Percentiles rank a stretch among this genome's conserved stretches.
phyloP scores from a whole-genome alignment of 306 rosid genomes.

The Abrus precatorius region DNA sequence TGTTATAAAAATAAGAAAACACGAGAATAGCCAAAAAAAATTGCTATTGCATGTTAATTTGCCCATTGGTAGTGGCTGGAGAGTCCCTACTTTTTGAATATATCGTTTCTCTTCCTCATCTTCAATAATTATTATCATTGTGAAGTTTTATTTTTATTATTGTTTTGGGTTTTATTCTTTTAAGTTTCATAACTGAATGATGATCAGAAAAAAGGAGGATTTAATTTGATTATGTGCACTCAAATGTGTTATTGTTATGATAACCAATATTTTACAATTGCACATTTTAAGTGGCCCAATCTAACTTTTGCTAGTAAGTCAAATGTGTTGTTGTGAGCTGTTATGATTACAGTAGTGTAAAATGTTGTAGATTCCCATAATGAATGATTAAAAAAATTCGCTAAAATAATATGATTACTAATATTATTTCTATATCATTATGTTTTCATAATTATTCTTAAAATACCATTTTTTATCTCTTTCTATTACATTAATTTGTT shows the following conservation, averaged over 20 bases:
- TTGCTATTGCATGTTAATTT: constrained; percentile 25
- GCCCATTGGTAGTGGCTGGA: not conserved
- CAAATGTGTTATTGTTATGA: constrained; percentile 5
- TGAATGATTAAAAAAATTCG: not conserved
- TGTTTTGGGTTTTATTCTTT: not conserved
- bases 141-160: not conserved
- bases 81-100: constrained; percentile 24
- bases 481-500: no score
- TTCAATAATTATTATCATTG: constrained; percentile 29
- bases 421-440: no score
- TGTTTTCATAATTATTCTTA: no score
- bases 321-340: constrained; percentile 9
- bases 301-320: constrained; percentile 17
- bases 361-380: constrained; percentile 23
- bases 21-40: constrained; percentile 1
- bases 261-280: not conserved
- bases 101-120: constrained; percentile 3
- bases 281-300: constrained; percentile 8
- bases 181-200: constrained; percentile 28
- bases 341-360: constrained; percentile 27
- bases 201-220: not conserved
- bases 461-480: no score
- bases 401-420: no score
- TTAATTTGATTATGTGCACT: constrained; percentile 15
- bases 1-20: not conserved